Base-by-base conservation (phyloP, 2,329 filamentous ascomycete species). In the Exophiala viscosa region DNA sequence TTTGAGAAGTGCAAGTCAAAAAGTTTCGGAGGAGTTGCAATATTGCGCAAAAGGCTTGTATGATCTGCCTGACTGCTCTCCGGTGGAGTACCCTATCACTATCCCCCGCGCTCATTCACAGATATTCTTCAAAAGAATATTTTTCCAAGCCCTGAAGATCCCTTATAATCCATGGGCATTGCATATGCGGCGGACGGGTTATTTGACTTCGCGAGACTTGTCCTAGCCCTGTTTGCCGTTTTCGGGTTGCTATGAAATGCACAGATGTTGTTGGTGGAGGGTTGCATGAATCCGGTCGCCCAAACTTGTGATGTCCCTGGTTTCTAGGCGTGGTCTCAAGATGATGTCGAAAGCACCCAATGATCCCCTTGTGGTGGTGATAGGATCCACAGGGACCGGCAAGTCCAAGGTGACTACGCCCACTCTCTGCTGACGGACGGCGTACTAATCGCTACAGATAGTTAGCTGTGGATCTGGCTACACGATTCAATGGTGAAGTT, bases 361-460 rank as follows among this genome's bases (percentile, higher is more conserved):
- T 65, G 62, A 70, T 50, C 87, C 90, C 18, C 73, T 96, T 58
- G 78, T 97, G 64, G 84, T 89, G 44, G 81, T 97, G 55, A 78
- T 96, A 44, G 92, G 92, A 61, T 88, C 91, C 43, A 97, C 92
- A 8, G 92, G 91, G 52, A 96, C 91, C 1, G 92, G 92, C 57
- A 96, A 95, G 72, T 95, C 90, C 35, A 86, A 95, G 75, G 90
- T 95, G 76, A 65, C 74, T 58, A 33, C 18, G 3, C 5, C 39
- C 42, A 36, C 40, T 48, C 32, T 28, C 11, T 35, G 18, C 9
- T 34, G 15, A 42, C 5, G 18, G 11, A 31, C 9, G 34, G 28
- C 9, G 49, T 28, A 42, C 64, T 69, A 60, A 72, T 60, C 44
- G 50, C 48, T 65, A 54, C 56, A 66, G 59, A 62, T 62, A 96